Base-by-base conservation (phyloP, 495 filamentous ascomycete genomes). In the Podospora pseudoanserina region DNA sequence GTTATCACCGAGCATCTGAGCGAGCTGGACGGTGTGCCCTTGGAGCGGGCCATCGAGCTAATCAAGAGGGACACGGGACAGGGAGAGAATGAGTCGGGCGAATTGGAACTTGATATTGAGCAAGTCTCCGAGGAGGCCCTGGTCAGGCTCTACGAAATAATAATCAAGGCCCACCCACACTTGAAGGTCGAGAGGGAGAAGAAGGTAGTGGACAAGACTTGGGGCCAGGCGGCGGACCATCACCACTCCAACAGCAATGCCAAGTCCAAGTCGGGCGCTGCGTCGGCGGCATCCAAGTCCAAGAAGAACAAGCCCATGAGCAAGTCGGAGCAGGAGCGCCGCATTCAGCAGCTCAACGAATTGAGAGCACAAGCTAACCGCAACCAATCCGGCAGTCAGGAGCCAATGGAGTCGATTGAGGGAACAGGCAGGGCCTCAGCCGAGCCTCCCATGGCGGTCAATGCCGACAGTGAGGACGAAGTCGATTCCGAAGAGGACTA, bases 231-330 rank as follows among this genome's bases (percentile, higher is more conserved):
- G 0, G 72, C 78, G 16, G 39, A 49, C 39, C 39, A 49, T 49
- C 39, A 49, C 39, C 39, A 49, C 13, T 49, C 19, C 67, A 5
- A 73, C n/a, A 71, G 74, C 69, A 79, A 62, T 53, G 74, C 74
- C 54, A 78, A 73, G 66, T 49, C 39, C 39, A 49, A 49, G 39
- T 49, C 39, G 9, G 69, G 80, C 23, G 84, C 82, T 28, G 85
- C 82, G 68, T 75, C 79, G 26, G 79, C 85, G 18, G 81, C 87
- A 0, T 76, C 86, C 16, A 92, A 92, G 79, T 86, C 90, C 18
- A 97, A 96, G 83, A 99, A 99, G 85, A 97, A 99, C 81, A 98
- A 97, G 84, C 95, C 95, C 0, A 99, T 98, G 95, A 94, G 90
- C 82, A 94, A 93, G 78, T 83, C 80, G 23, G 94, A 99, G 79